Conservation (phyloP, 2,329 filamentous ascomycete species). For the Blumeria graminis region DNA sequence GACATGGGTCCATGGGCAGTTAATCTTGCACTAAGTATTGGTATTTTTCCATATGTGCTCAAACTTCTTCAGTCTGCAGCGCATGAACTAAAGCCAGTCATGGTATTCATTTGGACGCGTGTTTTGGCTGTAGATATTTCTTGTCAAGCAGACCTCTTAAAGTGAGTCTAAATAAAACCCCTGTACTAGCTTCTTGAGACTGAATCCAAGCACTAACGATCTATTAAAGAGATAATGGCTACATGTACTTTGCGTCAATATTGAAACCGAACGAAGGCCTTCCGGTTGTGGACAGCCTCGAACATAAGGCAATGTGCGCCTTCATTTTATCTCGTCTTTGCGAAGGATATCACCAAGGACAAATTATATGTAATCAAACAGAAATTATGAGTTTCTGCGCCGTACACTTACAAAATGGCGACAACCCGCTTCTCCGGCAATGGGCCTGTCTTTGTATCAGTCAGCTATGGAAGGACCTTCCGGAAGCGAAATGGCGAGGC, state of each 20-base stretch:
- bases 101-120: conserved; percentile 98
- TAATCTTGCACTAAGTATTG: conserved; percentile 90
- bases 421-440: conserved; percentile 73
- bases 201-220: neutral
- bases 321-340: conserved; percentile 96
- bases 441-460: conserved; percentile 93
- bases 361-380: conserved; percentile 71
- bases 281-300: conserved; percentile 66
- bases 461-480: conserved; percentile 75
- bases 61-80: conserved; percentile 91
- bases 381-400: conserved; percentile 81
- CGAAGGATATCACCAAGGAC: conserved; percentile 78
- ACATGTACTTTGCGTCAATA: conserved; percentile 88
- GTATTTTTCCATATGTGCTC: conserved; percentile 96
- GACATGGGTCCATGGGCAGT: conserved; percentile 96
- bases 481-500: conserved; percentile 89
- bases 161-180: conserved; percentile 17
- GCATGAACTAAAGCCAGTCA: conserved; percentile 82
- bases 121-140: conserved; percentile 86
- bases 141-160: conserved; percentile 80
- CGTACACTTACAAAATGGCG: conserved; percentile 56
- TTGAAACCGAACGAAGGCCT: conserved; percentile 65
- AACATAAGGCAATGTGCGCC: conserved; percentile 96
- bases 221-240: conserved; percentile 50
- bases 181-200: neutral